phyloP scores from a whole-genome alignment of 169 alveolate genomes.

The Cyclospora cayetanensis region DNA sequence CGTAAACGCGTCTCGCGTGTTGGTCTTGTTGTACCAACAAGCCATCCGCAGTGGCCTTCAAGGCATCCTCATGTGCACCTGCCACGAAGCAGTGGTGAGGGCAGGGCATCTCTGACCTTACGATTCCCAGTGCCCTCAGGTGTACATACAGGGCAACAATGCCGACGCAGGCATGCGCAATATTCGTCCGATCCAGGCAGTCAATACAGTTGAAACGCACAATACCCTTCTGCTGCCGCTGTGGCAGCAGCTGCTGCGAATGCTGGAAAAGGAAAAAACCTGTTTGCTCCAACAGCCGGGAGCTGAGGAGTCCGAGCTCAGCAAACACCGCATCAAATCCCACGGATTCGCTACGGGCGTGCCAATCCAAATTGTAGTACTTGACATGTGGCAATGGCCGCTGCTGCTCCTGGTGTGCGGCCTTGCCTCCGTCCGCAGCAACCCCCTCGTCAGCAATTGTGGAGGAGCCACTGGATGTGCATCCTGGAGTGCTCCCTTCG shows the following conservation, averaged over 20 bases:
- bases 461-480: neutral
- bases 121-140: conserved; percentile 38
- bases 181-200: conserved; percentile 97
- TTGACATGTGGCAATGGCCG: neutral
- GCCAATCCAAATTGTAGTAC: conserved; percentile 64
- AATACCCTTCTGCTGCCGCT: conserved; percentile 88
- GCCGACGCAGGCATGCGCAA: conserved; percentile 65
- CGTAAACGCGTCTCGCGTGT: neutral
- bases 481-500: neutral
- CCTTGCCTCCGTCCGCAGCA: neutral
- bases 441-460: neutral
- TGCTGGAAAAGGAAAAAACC: conserved; percentile 59
- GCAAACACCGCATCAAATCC: conserved; percentile 61
- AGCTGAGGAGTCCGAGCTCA: conserved; percentile 12
- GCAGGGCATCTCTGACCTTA: neutral
- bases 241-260: conserved; percentile 40
- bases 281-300: conserved; percentile 46
- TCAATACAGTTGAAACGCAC: conserved; percentile 98
- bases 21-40: conserved; percentile 13
- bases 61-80: neutral
- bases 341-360: conserved; percentile 17
- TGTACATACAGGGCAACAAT: conserved; percentile 65
- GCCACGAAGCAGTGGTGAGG: conserved; percentile 19
- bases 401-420: conserved; percentile 50
- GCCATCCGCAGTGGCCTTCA: conserved; percentile 18